Evolutionary conservation across 768 basidiomycete species (phyloP).

Genomic region (Rubroboletus pulcherrimus): DNA sequence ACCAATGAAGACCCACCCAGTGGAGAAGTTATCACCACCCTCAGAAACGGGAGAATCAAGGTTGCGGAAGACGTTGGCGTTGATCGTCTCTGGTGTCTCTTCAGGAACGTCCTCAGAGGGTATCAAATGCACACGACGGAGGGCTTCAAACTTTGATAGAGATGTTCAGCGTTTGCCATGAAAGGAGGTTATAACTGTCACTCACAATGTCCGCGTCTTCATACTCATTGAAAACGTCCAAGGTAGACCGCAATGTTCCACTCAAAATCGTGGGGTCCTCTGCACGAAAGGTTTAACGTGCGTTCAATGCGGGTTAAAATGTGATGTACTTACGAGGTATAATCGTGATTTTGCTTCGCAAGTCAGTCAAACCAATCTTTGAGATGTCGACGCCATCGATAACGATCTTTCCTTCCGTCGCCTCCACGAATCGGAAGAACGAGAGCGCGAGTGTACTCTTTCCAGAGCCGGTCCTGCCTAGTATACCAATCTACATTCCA

Average conservation of each 20-base stretch:
- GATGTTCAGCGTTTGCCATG: background rate
- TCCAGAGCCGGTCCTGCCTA: constrained; percentile 68
- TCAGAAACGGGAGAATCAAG: constrained; percentile 74
- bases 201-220: constrained; percentile 77
- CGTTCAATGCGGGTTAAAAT: background rate
- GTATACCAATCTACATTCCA: constrained; percentile 54
- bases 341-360: constrained; percentile 73
- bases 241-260: constrained; percentile 72
- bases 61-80: constrained; percentile 73
- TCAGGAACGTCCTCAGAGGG: constrained; percentile 49
- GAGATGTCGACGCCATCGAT: constrained; percentile 81
- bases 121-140: constrained; percentile 81
- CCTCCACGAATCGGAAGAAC: constrained; percentile 90
- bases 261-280: constrained; percentile 90
- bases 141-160: constrained; percentile 62
- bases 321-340: constrained; percentile 54
- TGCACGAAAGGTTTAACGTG: constrained; percentile 22
- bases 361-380: constrained; percentile 74
- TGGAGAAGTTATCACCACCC: constrained; percentile 88
- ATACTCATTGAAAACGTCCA: constrained; percentile 87
- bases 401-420: constrained; percentile 67
- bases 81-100: constrained; percentile 42
- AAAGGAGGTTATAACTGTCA: constrained; percentile 1
- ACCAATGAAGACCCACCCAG: constrained; percentile 48
- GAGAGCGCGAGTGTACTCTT: constrained; percentile 81